Base-by-base conservation (phyloP, 371 early-diverging fungal genomes). In the Apophysomyces elegans region DNA sequence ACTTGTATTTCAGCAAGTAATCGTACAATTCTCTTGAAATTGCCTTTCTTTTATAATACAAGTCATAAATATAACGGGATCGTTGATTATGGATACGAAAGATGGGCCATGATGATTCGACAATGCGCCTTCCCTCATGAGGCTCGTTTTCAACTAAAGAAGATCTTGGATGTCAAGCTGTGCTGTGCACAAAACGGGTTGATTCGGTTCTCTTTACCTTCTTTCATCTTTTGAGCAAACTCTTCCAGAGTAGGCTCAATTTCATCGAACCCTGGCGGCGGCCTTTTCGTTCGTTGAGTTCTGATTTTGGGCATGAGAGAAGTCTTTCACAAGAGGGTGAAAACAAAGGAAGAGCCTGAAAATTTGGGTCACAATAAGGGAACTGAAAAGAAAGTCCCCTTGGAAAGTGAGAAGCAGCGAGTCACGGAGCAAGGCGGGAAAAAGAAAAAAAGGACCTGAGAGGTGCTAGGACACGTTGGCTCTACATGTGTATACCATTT, bases 51-150 rank as follows among this genome's bases (percentile, higher is more conserved):
- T 94, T 95, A 78, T 96, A 96, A 74, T 88, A 98, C 58, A 98
- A 77, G 67, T 99, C 99, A 71, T 92, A 99, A 43, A 99, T 86
- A 84, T 97, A 97, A 43, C 98, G 90, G 26, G 97, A 92, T 58
- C 99, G 91, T 75, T 98, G 95, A 75, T 99, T 97, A 74, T 99
- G 97, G n/a, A 99, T 83, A 41, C 95, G 91, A 77, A 98, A 96
- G 39, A 99, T 94, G 14, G 95, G 91, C 99, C 99, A 99, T 32
- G 91, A 68, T 32, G 96, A 84, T 82, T 98, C 98, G 7, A 90
- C 91, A 70, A 93, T 94, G 69, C 99, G 93, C 77, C 95, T 97
- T 58, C 96, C 97, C 70, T 96, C 95, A 71, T 93, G 93, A 1
- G 95, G 88, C 67, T 96, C 97, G 79, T 94, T 98, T 73, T 98